Base-by-base conservation (phyloP, 345 rosid genomes). In the Eucalyptus paniculata region DNA sequence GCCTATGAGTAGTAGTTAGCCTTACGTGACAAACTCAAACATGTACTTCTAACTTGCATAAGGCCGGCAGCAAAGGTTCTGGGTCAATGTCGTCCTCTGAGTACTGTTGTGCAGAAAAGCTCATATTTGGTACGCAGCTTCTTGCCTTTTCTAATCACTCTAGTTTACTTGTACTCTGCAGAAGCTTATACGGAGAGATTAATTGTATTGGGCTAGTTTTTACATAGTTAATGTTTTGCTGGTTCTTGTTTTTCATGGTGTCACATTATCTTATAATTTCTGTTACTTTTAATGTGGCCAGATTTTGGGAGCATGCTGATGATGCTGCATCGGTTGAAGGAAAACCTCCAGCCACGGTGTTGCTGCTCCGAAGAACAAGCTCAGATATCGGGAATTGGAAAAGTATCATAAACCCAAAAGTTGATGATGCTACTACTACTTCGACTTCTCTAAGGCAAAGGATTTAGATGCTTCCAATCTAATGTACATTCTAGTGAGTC, bases 81-180 rank as follows among this genome's bases (percentile, higher is more conserved):
- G 37, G 91, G 93, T 51, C 96, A 92, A 90, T 91, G 91, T 91
- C 94, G 93, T 91, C 94, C 94, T 26, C 90, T 94, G 13, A 91
- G 92, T 69, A 90, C 92, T 67, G 86, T 91, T 87, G 81, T 93
- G 87, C 96, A 91, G 90, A 94, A 92, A 92, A 90, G 91, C 90
- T 89, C 95, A 89, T 94, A 92, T 88, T 34, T 87, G 91, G 99
- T 97, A 96, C 58, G 90, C 82, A 90, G 87, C 90, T 49, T 88
- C 87, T 91, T 42, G 67, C 89, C 56, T 82, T 89, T 47, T 69
- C 49, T 16, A 9, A 69, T 85, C 13, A 86, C 77, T 30, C 87
- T 58, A 45, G 9, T 8, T 51, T 81, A 80, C 86, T 56, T 42
- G 16, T 18, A 12, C 30, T 34, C 47, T 30, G 34, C 72, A 54